Conservation (phyloP, 108 stramenopile genomes). For the Parietichytrium sp. region DNA sequence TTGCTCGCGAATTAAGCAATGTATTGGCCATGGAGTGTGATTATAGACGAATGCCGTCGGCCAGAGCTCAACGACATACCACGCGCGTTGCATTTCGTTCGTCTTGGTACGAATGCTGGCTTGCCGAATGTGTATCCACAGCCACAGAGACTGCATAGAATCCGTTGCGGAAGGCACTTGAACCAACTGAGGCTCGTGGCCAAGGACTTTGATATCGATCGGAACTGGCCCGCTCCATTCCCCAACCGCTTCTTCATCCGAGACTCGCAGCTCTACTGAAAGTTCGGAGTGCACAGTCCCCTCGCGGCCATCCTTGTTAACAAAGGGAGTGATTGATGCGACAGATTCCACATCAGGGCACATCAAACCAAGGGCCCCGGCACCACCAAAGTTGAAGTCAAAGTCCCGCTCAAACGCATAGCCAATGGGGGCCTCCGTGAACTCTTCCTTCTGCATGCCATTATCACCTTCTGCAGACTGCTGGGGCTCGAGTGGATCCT, state of each 20-base stretch:
- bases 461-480: too few species aligned
- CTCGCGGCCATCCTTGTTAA: too few species aligned
- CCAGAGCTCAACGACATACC: constrained; percentile 28
- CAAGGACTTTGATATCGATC: not conserved
- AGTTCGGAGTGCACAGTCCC: not conserved
- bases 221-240: not conserved
- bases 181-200: not conserved
- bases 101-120: not conserved
- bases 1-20: not conserved
- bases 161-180: not conserved
- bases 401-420: not conserved
- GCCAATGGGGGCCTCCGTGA: not conserved
- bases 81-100: not conserved
- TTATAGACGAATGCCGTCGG: not conserved
- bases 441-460: too few species aligned
- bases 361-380: not conserved
- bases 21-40: not conserved
- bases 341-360: constrained; percentile 26
- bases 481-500: too few species aligned
- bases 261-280: too few species aligned
- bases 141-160: not conserved
- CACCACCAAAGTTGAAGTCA: constrained; percentile 9
- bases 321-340: not conserved
- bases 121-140: constrained; percentile 21
- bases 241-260: too few species aligned